Evolutionary conservation across 306 rosid genomes (phyloP).

Genomic region (Vigna hirtella): DNA sequence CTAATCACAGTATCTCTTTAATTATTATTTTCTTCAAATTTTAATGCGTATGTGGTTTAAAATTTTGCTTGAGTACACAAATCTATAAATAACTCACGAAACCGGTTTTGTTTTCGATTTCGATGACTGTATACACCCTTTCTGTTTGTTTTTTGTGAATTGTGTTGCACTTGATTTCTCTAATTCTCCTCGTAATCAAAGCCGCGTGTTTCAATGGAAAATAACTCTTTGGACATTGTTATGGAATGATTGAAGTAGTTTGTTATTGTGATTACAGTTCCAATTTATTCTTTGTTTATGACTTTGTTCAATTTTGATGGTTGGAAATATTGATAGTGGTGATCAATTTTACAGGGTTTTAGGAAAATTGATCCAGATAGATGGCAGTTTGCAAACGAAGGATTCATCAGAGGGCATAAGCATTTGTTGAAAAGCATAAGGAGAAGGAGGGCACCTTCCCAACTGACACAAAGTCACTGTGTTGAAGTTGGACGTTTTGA

Average conservation of each 20-base stretch:
- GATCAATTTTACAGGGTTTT: slow-evolving; percentile 71
- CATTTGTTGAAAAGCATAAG: slow-evolving; percentile 69
- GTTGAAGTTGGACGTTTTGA: slow-evolving; percentile 63
- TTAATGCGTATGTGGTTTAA: not conserved
- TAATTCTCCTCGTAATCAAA: not conserved
- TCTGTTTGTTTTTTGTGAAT: not conserved
- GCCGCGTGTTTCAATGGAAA: not conserved
- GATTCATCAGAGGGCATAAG: slow-evolving; percentile 71
- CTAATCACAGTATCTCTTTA: slow-evolving; percentile 8
- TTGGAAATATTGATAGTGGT: not conserved
- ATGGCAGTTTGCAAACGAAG: slow-evolving; percentile 93
- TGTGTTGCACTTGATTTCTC: slow-evolving; percentile 2
- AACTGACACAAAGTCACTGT: slow-evolving; percentile 52
- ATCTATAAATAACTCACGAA: not conserved
- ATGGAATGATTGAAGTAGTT: not conserved
- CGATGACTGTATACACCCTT: not conserved
- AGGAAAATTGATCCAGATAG: slow-evolving; percentile 79
- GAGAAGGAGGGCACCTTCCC: slow-evolving; percentile 66
- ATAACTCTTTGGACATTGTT: not conserved
- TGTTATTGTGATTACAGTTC: not conserved
- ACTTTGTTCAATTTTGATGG: not conserved
- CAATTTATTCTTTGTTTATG: not conserved
- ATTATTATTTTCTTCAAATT: not conserved
- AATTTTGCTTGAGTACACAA: not conserved
- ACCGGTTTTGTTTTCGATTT: not conserved